Evolutionary conservation across 2,329 filamentous ascomycete species (phyloP), one percentile per base, ranked within the genome.

Genomic region (Anthostomella pinea): DNA sequence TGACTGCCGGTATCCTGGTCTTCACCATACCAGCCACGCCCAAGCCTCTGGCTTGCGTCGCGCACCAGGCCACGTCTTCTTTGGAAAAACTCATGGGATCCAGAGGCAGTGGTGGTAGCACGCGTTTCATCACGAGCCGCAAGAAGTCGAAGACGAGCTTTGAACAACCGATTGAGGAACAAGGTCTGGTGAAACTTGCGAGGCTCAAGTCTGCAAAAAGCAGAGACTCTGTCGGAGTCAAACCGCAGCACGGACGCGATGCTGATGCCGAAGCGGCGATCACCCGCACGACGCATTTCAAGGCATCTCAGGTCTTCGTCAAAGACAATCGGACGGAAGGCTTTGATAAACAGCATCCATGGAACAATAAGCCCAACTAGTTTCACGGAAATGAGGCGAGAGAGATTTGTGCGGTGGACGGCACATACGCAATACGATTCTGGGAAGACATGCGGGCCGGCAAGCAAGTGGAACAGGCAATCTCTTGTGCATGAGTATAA

Each of bases 1-100:
- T 41, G 38, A 41, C 38, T 8, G 34, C 34, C 9, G 36, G 29
- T 11, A 35, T 41, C 15, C 24, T 45, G 6, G 28, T 45, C 27
- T 41, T 45, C 21, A 25, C 30, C 13, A 30, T 34, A 17, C 36
- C 36, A 11, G 27, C 30, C 6, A 39, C 18, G 19, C 36, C 36
- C 4, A 34, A 34, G 20, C 25, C 27, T 7, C 7, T 30, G 7
- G 20, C 13, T 5, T 23, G 33, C 30, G 19, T 26, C 6, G 17
- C 24, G 25, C n/a, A 17, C 14, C 26, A 24, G 19, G 25, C 36
- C 14, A 15, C 18, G 14, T 30, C 20, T 5, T 39, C 30, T 6
- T 14, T 30, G 5, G 36, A 25, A 17, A 33, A 26, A 10, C 21
- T 34, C 5, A 17, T 34, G 6, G 13, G 19, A 14, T 34, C 30